Percentiles rank a stretch among this genome's conserved stretches.
phyloP scores from a whole-genome alignment of 73 alveolate genomes.

The Paramecium tetraurelia region DNA sequence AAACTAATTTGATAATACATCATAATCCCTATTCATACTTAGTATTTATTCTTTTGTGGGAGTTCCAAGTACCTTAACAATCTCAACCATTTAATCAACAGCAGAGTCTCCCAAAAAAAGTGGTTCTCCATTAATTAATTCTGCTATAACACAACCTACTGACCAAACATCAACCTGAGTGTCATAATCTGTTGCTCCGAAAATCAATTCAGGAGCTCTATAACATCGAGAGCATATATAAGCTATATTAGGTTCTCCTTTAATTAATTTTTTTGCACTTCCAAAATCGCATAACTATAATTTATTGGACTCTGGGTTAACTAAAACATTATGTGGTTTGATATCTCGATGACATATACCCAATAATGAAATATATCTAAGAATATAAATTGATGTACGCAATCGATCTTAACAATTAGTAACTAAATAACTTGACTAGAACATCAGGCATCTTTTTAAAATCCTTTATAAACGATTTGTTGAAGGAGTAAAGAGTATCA shows the following conservation, averaged over 20 bases:
- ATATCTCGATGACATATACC: constrained; percentile 86
- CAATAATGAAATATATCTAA: constrained; percentile 65
- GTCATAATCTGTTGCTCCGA: constrained; percentile 75
- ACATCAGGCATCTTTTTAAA: constrained; percentile 69
- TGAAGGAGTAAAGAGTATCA: constrained; percentile 69
- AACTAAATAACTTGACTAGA: constrained; percentile 69
- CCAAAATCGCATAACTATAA: constrained; percentile 87
- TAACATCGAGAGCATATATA: constrained; percentile 79
- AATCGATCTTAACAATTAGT: constrained; percentile 75
- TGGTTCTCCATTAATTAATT: constrained; percentile 76
- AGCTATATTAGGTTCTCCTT: constrained; percentile 75
- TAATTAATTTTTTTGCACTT: constrained; percentile 68
- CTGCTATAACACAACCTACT: constrained; percentile 79
- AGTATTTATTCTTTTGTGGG: constrained; percentile 75
- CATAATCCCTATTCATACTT: constrained; percentile 74
- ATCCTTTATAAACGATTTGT: constrained; percentile 57
- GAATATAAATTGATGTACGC: constrained; percentile 48
- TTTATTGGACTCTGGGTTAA: constrained; percentile 72
- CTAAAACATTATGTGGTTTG: constrained; percentile 79
- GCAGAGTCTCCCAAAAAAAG: constrained; percentile 81
- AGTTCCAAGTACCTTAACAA: constrained; percentile 83
- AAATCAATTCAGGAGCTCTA: constrained; percentile 86
- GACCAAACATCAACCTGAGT: constrained; percentile 76
- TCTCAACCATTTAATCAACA: constrained; percentile 81
- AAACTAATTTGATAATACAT: neutral